Evolutionary conservation across 805 yeast species (phyloP).

Genomic region (Tetrapisispora nanseiensis): DNA sequence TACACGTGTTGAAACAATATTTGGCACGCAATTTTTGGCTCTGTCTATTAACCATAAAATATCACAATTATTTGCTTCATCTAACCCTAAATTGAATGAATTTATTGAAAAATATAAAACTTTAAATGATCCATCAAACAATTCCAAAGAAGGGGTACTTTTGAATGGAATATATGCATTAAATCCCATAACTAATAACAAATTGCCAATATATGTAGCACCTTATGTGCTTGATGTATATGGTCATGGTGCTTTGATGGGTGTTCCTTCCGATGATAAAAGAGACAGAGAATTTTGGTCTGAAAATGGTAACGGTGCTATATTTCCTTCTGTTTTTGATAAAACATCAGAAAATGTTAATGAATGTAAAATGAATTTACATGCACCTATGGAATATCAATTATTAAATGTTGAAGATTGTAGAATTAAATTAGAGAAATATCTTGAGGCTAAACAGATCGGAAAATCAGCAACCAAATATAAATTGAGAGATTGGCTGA

Average conservation of each 20-base stretch:
- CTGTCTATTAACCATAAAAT: slow-evolving; percentile 64
- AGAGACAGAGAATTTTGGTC: slow-evolving; percentile 81
- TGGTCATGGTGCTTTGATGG: slow-evolving; percentile 93
- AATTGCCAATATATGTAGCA: slow-evolving; percentile 75
- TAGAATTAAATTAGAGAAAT: slow-evolving; percentile 34
- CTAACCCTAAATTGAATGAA: slow-evolving; percentile 33
- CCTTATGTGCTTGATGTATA: slow-evolving; percentile 80
- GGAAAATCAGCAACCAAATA: slow-evolving; percentile 48
- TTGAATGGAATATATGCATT: slow-evolving; percentile 36
- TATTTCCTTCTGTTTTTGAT: slow-evolving; percentile 38
- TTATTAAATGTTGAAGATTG: slow-evolving; percentile 49
- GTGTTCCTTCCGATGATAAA: slow-evolving; percentile 89
- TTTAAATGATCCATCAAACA: slow-evolving; percentile 27
- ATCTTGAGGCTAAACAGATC: slow-evolving; percentile 29
- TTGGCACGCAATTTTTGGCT: slow-evolving; percentile 76
- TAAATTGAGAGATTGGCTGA: slow-evolving; percentile 84
- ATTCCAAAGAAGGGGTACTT: slow-evolving; percentile 52
- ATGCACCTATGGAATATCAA: slow-evolving; percentile 35
- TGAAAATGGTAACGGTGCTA: slow-evolving; percentile 40
- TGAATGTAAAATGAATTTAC: slow-evolving; percentile 40
- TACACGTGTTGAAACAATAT: slow-evolving; percentile 82
- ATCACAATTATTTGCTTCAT: slow-evolving; percentile 31
- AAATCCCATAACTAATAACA: slow-evolving; percentile 46
- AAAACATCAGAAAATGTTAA: slow-evolving; percentile 14
- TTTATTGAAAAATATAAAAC: slow-evolving; percentile 37